Conservation (phyloP, 2,329 filamentous ascomycete species). For the Monilinia polystroma region DNA sequence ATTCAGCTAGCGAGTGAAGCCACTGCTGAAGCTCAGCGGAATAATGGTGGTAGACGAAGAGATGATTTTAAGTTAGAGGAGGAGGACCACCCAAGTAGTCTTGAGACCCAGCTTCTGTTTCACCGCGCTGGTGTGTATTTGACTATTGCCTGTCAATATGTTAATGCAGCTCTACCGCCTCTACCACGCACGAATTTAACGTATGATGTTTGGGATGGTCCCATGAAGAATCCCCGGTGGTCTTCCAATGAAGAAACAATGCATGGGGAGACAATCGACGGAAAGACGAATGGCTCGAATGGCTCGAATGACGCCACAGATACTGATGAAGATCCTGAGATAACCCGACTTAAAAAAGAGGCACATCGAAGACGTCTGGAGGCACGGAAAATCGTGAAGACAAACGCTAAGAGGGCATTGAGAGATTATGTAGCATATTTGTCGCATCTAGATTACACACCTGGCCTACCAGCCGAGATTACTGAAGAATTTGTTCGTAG, state of each 20-base stretch:
- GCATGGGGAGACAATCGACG: conserved; percentile 21
- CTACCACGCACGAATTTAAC: conserved; percentile 32
- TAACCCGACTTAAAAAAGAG: conserved; percentile 48
- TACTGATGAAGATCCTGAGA: conserved; percentile 32
- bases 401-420: conserved; percentile 72
- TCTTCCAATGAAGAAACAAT: conserved; percentile 30
- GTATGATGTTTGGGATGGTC: conserved; percentile 22
- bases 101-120: conserved; percentile 73
- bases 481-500: conserved; percentile 53
- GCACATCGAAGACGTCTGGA: conserved; percentile 50
- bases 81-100: conserved; percentile 69
- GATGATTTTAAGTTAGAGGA: conserved; percentile 54
- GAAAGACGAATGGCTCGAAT: conserved; percentile 34
- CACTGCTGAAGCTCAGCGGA: conserved; percentile 39
- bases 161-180: conserved; percentile 53
- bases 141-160: conserved; percentile 65
- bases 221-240: not conserved
- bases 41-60: conserved; percentile 43
- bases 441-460: conserved; percentile 74
- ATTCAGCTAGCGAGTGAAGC: conserved; percentile 50
- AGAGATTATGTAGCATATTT: conserved; percentile 73
- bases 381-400: conserved; percentile 67
- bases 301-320: conserved; percentile 26
- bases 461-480: conserved; percentile 43
- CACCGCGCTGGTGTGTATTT: conserved; percentile 73